Evolutionary conservation across 2,329 filamentous ascomycete species (phyloP).

Genomic region (Cyclaneusma minus): DNA sequence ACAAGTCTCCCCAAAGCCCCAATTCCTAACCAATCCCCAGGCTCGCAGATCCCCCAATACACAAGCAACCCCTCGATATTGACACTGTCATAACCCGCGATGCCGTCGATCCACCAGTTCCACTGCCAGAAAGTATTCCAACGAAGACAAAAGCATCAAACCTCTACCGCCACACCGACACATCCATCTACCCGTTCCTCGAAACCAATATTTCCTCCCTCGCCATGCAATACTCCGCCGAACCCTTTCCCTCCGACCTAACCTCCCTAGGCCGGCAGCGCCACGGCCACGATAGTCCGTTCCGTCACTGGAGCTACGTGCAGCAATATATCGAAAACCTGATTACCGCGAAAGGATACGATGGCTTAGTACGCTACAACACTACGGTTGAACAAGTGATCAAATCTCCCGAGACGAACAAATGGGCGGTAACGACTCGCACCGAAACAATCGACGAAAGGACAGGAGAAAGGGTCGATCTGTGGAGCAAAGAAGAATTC

Average conservation of each 20-base stretch:
- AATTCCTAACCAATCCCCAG: conserved; percentile 14
- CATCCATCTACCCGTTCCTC: conserved; percentile 45
- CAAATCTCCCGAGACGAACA: conserved; percentile 24
- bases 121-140: conserved; percentile 31
- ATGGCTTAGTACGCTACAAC: conserved; percentile 33
- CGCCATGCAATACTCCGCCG: conserved; percentile 45
- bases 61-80: conserved; percentile 26
- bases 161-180: conserved; percentile 36
- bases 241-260: conserved; percentile 30
- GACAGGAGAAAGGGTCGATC: conserved; percentile 27
- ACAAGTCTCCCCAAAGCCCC: conserved; percentile 1
- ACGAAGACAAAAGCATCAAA: conserved; percentile 24
- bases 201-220: conserved; percentile 46
- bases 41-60: conserved; percentile 24
- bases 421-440: conserved; percentile 39
- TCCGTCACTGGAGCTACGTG: conserved; percentile 43
- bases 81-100: conserved; percentile 29
- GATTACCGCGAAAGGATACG: conserved; percentile 34
- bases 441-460: conserved; percentile 27
- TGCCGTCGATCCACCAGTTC: conserved; percentile 31
- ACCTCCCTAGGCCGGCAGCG: conserved; percentile 25
- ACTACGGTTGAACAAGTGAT: conserved; percentile 46
- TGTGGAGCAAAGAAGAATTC: conserved; percentile 48
- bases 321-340: conserved; percentile 36
- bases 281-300: conserved; percentile 43